Conservation (phyloP, 805 yeast genomes). For the Candida ovalis region DNA sequence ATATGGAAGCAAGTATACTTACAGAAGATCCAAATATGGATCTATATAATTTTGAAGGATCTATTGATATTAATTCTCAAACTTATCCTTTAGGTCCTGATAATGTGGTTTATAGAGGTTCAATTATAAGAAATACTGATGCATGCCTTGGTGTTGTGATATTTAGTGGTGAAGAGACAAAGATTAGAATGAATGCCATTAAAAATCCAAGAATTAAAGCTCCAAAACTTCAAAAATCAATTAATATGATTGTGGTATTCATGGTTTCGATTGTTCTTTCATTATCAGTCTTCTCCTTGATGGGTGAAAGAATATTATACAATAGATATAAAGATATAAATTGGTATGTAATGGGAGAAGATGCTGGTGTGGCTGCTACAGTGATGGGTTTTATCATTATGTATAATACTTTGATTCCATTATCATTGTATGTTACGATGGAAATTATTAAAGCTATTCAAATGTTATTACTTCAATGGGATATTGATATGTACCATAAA, state of each 20-base stretch:
- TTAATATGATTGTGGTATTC: conserved; percentile 77
- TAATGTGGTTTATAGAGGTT: conserved; percentile 87
- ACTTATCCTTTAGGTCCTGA: conserved; percentile 68
- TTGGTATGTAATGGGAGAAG: conserved; percentile 74
- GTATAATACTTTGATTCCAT: conserved; percentile 94
- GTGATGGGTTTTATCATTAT: conserved; percentile 95
- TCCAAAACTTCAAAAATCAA: conserved; percentile 81
- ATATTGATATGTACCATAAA: conserved; percentile 89
- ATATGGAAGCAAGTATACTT: conserved; percentile 50
- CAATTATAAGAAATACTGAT: conserved; percentile 80
- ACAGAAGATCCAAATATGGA: conserved; percentile 92
- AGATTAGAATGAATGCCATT: conserved; percentile 91
- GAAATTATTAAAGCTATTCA: conserved; percentile 92
- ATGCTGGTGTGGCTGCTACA: conserved; percentile 83
- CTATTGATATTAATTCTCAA: conserved; percentile 40
- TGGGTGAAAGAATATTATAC: conserved; percentile 64
- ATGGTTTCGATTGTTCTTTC: conserved; percentile 81
- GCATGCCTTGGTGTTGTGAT: conserved; percentile 74
- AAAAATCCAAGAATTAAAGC: conserved; percentile 88
- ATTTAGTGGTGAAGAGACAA: conserved; percentile 94
- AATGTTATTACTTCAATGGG: conserved; percentile 75
- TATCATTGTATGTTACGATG: conserved; percentile 93
- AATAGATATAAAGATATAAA: conserved; percentile 38
- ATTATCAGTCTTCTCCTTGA: conserved; percentile 74
- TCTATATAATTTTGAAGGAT: conserved; percentile 88